Base-by-base conservation (phyloP, 805 yeast genomes). In the Tetrapisispora fleetii region DNA sequence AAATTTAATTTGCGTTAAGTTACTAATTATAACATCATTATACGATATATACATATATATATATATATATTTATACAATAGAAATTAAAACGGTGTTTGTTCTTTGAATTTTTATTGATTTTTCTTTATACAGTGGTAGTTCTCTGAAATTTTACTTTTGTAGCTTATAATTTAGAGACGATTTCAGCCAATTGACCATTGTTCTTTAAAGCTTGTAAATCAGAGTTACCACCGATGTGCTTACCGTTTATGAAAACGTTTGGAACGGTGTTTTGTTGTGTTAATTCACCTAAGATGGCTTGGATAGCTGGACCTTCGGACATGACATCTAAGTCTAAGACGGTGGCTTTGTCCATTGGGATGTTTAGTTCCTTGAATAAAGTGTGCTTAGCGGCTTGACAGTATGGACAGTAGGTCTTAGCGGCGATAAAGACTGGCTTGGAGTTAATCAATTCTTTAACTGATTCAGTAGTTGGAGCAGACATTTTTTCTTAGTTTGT, bases 191-290 rank as follows among this genome's bases (percentile, higher is more conserved):
- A 77, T 67, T 80, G 63, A 57, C 83, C 91, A 43, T 67, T 58
- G 27, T 80, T 73, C 55, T 77, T 73, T 66, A 90, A 76, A 47
- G 78, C 74, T 69, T 88, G 95, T 55, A 91, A 73, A 58, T 88
- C 96, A 37, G 91, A 83, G 77, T 88, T 87, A 53, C 98, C 99
- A 52, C 99, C 99, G 60, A 91, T 79, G 73, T 88, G 96, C 70
- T 89, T 77, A 52, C 95, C 95, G 45, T 75, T 81, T 64, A 91
- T 87, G 72, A 84, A 91, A 59, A 91, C 76, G 67, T 83, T 86
- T 54, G 99, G 99, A 53, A 91, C 97, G 43, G 97, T 88, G 56
- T 80, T 77, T 75, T 91, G 97, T 50, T 95, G 93, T 39, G 95
- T 86, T 51, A 88, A 66, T 63, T 82, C 78, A 46, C 65, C 66